Percentiles rank a stretch among this genome's conserved stretches.
phyloP scores from a whole-genome alignment of 2,329 filamentous ascomycete species.

The Thelonectria olida region DNA sequence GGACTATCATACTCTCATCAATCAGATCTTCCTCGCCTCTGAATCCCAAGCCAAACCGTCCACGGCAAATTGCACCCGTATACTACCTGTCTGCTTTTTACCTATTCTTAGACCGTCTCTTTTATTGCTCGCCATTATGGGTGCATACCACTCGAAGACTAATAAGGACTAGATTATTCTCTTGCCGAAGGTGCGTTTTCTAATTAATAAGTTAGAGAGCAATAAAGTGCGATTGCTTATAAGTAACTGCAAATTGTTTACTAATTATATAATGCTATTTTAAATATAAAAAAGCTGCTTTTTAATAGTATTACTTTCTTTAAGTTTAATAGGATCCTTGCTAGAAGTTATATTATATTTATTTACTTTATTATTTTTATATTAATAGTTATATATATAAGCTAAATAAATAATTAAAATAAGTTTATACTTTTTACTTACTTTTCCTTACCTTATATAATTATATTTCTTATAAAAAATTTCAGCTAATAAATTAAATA shows the following conservation, averaged over 20 bases:
- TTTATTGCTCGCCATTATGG: no score
- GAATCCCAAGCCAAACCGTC: no score
- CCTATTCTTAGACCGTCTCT: no score
- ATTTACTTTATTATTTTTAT: constrained; percentile 24
- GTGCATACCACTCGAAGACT: constrained; percentile 7
- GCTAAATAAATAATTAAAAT: constrained; percentile 35
- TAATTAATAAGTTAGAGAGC: background rate
- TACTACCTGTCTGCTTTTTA: no score
- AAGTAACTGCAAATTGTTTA: background rate
- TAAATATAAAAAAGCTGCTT: constrained; percentile 26
- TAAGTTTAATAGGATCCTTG: constrained; percentile 27
- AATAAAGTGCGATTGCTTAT: background rate
- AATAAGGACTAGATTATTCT: background rate
- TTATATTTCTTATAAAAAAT: no score
- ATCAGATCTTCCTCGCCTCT: no score
- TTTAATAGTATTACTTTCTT: constrained; percentile 22
- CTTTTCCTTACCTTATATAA: no score
- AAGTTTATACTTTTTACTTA: background rate
- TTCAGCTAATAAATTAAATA: accelerated
- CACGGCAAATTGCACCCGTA: no score
- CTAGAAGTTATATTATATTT: constrained; percentile 27
- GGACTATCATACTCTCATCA: no score
- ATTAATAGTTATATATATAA: constrained; percentile 31
- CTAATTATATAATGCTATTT: background rate
- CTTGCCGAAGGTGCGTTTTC: background rate